Base-by-base conservation (phyloP, 2,329 filamentous ascomycete species). In the Elsinoe arachidis region DNA sequence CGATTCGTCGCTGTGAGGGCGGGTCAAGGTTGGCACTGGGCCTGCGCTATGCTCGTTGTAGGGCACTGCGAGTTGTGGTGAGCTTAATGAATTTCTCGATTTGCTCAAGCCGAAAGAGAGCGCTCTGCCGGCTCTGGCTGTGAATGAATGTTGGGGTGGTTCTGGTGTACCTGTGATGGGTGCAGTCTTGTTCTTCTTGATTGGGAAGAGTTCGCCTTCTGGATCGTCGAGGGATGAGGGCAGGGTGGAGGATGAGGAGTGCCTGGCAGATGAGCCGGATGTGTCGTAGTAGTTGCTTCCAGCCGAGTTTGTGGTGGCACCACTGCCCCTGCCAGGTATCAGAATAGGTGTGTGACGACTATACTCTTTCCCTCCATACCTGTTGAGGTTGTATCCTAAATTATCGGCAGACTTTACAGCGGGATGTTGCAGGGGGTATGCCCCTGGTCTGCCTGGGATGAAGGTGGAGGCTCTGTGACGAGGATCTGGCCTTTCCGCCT, bases 241-340 rank as follows among this genome's bases (percentile, higher is more conserved):
- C 38, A 79, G 70, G 6, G 78, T 80, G 6, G 79, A 80, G 5
- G 79, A 77, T 30, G 77, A 80, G 66, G 78, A 81, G 61, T 77
- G 73, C 46, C 78, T 76, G 43, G 75, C 75, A 39, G 78, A 80
- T 14, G 69, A 68, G 46, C 69, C 67, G 37, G 70, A 71, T 37
- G 66, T 70, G 49, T 70, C 68, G 66, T 70, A 69, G 61, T 72
- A 70, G 54, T 72, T 72, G 46, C 74, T 77, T 19, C 74, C 76
- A 53, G 68, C 69, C 21, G 76, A 78, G 57, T 73, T 72, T 47
- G 76, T 70, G 43, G 76, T 78, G 54, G 73, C 74, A 62, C 74
- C 76, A 65, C 77, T 80, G 58, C 72, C 73, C 63, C 72, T 78
- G 65, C 63, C 63, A 59, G 65, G 60, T 53, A 63, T 72, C 61